phyloP scores from a whole-genome alignment of 2,329 filamentous ascomycete genomes.

The Cytospora piceae region DNA sequence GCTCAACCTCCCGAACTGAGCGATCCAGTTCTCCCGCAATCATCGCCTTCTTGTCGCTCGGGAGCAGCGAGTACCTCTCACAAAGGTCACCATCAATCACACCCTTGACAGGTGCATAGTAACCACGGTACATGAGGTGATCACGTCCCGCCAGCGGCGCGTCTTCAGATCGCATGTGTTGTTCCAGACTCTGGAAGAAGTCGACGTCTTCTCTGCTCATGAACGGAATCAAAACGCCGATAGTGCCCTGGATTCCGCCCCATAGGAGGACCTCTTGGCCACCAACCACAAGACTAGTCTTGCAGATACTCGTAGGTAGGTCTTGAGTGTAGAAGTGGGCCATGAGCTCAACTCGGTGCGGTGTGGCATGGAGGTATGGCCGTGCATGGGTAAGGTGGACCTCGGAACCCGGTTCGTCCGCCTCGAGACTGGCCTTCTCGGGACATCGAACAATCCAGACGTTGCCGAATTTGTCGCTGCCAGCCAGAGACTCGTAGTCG shows the following conservation, averaged over 20 bases:
- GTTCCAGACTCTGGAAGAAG: constrained; percentile 94
- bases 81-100: constrained; percentile 97
- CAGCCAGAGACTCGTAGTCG: constrained; percentile 94
- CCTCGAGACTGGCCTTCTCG: constrained; percentile 81
- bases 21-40: constrained; percentile 93
- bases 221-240: constrained; percentile 93
- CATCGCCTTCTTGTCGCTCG: constrained; percentile 89
- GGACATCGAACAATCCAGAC: constrained; percentile 91
- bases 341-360: constrained; percentile 82
- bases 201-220: constrained; percentile 90
- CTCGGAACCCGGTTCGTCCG: constrained; percentile 89
- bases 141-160: constrained; percentile 88
- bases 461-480: constrained; percentile 97
- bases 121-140: constrained; percentile 92
- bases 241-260: constrained; percentile 91
- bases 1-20: constrained; percentile 89
- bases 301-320: constrained; percentile 86
- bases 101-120: constrained; percentile 95
- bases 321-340: constrained; percentile 91
- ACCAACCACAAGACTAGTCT: constrained; percentile 86
- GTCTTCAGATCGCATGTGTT: constrained; percentile 83
- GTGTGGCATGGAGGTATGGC: constrained; percentile 85
- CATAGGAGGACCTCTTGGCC: constrained; percentile 91
- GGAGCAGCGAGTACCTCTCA: constrained; percentile 83
- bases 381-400: constrained; percentile 90